Base-by-base conservation (phyloP, 139 green algal genomes). In the Micromonas commoda region DNA sequence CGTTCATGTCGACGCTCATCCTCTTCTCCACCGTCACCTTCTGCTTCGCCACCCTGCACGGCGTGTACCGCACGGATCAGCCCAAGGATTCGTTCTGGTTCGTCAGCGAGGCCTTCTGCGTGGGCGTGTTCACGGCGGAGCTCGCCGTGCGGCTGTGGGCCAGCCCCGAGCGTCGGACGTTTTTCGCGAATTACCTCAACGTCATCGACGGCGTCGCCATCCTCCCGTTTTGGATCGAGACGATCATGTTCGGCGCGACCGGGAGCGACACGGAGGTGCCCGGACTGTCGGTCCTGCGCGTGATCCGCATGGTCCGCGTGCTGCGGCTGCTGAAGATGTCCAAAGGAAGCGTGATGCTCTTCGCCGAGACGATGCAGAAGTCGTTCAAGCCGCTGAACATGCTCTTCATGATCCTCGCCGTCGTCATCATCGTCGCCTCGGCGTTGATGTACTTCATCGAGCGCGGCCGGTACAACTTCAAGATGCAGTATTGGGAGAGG, bases 1-100 rank as follows among this genome's bases (percentile, higher is more conserved):
- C 83, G n/a, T 38, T 86, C 65, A 74, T 84, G 13, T 31, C 80
- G 20, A 19, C 76, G 37, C 38, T 80, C 45, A 88, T 88, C 76
- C 4, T 86, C 3, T 3, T 88, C 5, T 85, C 78, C 45, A 85
- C 78, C 1, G 32, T 79, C 21, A 80, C 74, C 1, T 83, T 84
- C 75, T 84, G 79, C 61, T 35, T 84, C 1, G 73, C 83, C 70
- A 86, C 84, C 4, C 20, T 86, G 20, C 81, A 57, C 20, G 23
- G 33, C 24, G 61, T 77, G 28, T 71, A 73, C 60, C n/a, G n/a
- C n/a, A n/a, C n/a, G n/a, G 35, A 64, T 23, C 35, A 63, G 20
- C 21, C 9, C 69, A 45, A 5, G 35, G 4, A 34, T 37, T 29
- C 32, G n/a, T n/a, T 72, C 26, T 66, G 13, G 64, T 75, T 53